These are phyloP conservation scores for Gossypium raimondii DNA, from an alignment of 345 rosid genomes.

Conservation along the genomic window DNA sequence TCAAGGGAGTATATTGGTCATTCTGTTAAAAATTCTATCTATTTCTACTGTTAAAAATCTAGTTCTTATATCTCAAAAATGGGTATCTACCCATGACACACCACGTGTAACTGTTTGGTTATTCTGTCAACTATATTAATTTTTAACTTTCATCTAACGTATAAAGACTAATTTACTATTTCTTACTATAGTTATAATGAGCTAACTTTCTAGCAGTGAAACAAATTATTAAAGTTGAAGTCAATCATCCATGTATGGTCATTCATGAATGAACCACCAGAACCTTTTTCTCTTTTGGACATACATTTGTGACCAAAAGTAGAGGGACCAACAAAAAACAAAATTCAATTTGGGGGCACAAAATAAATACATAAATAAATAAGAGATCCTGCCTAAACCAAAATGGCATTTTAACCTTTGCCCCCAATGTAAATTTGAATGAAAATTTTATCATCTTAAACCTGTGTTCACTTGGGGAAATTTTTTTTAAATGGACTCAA, in stretches of 20 bases:
- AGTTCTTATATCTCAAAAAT: too few relatives aligned
- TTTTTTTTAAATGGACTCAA: too few relatives aligned
- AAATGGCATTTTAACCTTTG: not conserved
- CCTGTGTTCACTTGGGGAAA: too few relatives aligned
- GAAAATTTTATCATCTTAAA: too few relatives aligned
- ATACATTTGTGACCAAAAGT: not conserved
- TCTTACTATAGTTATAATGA: too few relatives aligned
- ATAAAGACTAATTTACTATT: too few relatives aligned
- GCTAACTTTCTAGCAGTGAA: too few relatives aligned
- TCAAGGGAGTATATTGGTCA: rapidly evolving
- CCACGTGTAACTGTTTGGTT: rapidly evolving
- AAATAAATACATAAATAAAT: too few relatives aligned
- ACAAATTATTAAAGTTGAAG: not conserved
- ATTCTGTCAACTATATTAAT: too few relatives aligned
- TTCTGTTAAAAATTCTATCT: rapidly evolving
- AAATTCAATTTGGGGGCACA: not conserved
- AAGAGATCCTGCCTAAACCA: not conserved
- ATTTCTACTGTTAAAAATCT: too few relatives aligned
- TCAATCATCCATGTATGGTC: slow-evolving; percentile 3
- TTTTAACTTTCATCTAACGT: too few relatives aligned
- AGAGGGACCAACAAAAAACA: slow-evolving; percentile 5
- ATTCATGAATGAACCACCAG: not conserved
- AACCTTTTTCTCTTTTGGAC: not conserved
- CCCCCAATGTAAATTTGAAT: not conserved
- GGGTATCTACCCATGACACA: too few relatives aligned